Base-by-base conservation (phyloP, 805 yeast genomes). In the Pichia paraexigua region DNA sequence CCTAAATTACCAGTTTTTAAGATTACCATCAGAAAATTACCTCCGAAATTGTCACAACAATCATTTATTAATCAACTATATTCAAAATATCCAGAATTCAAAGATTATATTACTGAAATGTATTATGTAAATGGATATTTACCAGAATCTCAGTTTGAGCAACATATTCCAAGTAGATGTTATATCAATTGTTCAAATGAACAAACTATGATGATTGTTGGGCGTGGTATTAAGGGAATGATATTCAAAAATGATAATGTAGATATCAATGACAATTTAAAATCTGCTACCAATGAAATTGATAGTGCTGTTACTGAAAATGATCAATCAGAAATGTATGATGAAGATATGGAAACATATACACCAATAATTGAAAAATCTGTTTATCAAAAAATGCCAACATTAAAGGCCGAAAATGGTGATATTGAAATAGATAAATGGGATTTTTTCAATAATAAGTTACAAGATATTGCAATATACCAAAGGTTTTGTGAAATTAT, bases 81-180 rank as follows among this genome's bases (percentile, higher is more conserved):
- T 9, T 18, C 32, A 37, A 15, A 13, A 39, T 12, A 46, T 15
- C 53, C 55, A 2, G 51, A 40, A 5, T 45, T 49, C 10, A 39
- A 27, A 15, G 40, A 35, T 7, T 35, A 37, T 5, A 44, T 56
- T 27, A 20, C 51, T 8, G 47, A 46, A 1, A 56, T 54, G 30
- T 74, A 75, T 57, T 77, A 72, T 60, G 70, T 72, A 2, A 52
- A 61, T 48, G 82, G 82, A 2, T 57, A 61, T 18, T 69, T 69
- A 48, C 64, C 77, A 0, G 43, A 48, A 1, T 65, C 63, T 20
- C 73, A 74, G 1, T 75, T 68, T 53, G 73, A 72, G 42, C 54
- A 58, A 15, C 75, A 77, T 0, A 59, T 60, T 1, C 64, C 63
- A 51, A 75, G 80, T 1, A 61, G 79, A 52, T 71, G 74, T 13